Percentiles rank a stretch among this genome's conserved stretches.
phyloP scores from a whole-genome alignment of 305 asterid species.

The Fraxinus sp. region DNA sequence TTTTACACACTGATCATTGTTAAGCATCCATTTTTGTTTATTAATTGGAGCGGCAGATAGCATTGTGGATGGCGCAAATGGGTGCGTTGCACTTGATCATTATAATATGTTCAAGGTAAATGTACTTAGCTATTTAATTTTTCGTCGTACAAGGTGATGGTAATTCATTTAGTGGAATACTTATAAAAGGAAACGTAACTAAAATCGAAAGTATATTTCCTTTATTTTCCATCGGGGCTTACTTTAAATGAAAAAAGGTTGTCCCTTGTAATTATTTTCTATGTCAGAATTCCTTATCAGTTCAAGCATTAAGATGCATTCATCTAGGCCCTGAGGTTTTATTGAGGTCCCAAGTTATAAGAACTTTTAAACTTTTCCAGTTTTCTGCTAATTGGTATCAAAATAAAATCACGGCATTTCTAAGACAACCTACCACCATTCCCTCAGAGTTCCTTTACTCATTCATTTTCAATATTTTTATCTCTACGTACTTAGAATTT shows the following conservation, averaged over 20 bases:
- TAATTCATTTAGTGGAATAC: not conserved
- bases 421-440: not conserved
- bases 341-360: not conserved
- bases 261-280: not conserved
- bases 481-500: not conserved
- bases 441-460: not conserved
- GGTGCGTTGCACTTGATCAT: constrained; percentile 14
- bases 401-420: too few relatives aligned
- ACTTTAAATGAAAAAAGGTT: not conserved
- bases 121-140: not conserved
- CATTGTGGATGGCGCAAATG: constrained; percentile 19
- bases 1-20: too few relatives aligned
- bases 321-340: too few relatives aligned
- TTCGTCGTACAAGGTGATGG: not conserved
- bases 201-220: not conserved
- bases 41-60: constrained; percentile 2
- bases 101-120: not conserved
- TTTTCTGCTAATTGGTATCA: not conserved
- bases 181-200: not conserved
- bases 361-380: not conserved
- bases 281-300: too few relatives aligned
- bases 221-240: not conserved
- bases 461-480: not conserved
- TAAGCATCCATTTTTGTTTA: not conserved
- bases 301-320: too few relatives aligned